phyloP scores from a whole-genome alignment of 2,329 filamentous ascomycete species.

The Aspergillus oerlinghausenensis region DNA sequence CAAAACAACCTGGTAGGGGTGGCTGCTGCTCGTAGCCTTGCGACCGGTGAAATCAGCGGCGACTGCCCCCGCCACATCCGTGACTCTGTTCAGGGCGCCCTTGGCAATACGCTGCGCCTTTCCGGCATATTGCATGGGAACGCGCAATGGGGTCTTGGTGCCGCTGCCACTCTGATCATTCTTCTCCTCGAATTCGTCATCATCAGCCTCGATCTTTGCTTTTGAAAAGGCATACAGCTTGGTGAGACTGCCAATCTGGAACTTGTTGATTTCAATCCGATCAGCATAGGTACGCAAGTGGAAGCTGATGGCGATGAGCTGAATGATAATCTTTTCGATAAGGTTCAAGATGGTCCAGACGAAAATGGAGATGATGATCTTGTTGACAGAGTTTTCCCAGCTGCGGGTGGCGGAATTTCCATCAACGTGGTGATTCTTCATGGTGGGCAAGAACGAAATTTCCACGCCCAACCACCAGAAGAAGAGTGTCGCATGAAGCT shows the following conservation, averaged over 20 bases:
- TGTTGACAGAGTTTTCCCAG: constrained; percentile 79
- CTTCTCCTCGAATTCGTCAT: constrained; percentile 67
- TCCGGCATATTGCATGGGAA: constrained; percentile 67
- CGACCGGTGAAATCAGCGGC: constrained; percentile 89
- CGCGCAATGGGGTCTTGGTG: constrained; percentile 66
- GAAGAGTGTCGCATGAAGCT: constrained; percentile 80
- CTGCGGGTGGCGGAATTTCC: constrained; percentile 48
- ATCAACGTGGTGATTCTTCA: constrained; percentile 60
- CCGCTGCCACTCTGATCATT: constrained; percentile 51
- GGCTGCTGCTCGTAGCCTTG: constrained; percentile 61
- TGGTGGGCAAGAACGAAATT: constrained; percentile 78
- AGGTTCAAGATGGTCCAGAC: constrained; percentile 76
- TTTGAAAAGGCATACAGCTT: constrained; percentile 64
- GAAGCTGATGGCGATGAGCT: constrained; percentile 90
- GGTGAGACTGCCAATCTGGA: constrained; percentile 67
- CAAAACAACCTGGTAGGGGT: constrained; percentile 79
- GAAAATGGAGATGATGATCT: constrained; percentile 81
- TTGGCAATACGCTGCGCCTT: constrained; percentile 69
- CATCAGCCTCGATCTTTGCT: constrained; percentile 61
- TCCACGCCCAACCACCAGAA: constrained; percentile 88
- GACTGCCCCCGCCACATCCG: constrained; percentile 77
- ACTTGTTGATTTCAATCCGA: constrained; percentile 87
- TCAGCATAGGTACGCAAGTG: constrained; percentile 87
- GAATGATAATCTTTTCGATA: constrained; percentile 87
- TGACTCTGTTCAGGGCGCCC: constrained; percentile 71